phyloP scores from a whole-genome alignment of 345 rosid genomes.

The Gossypium sturtianum region DNA sequence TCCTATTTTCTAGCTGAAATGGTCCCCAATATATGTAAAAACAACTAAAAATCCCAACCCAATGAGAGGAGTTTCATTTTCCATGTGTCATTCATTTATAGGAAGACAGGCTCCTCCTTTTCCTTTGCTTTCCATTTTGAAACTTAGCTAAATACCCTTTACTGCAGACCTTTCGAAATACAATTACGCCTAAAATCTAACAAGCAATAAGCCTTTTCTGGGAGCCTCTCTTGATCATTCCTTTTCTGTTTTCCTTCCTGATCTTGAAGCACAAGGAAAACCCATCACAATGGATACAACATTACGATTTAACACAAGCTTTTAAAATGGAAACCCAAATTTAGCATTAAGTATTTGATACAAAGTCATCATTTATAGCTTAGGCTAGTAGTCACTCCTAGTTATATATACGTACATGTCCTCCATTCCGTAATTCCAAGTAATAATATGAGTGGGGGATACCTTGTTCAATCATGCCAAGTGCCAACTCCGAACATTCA shows the following conservation, averaged over 20 bases:
- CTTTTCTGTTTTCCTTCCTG: background rate
- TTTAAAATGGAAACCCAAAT: background rate
- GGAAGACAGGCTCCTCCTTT: background rate
- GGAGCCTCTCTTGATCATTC: background rate
- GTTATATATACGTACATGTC: background rate
- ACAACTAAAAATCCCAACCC: background rate
- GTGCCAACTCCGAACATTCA: constrained; percentile 7
- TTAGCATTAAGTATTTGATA: background rate
- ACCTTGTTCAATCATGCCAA: background rate
- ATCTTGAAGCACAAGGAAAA: background rate
- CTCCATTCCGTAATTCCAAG: background rate
- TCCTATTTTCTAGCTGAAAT: constrained; percentile 27
- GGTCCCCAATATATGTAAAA: constrained; percentile 22
- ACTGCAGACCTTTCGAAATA: background rate
- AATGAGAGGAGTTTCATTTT: background rate
- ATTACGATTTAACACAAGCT: background rate
- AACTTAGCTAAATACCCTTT: background rate
- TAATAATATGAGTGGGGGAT: background rate
- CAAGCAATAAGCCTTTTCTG: background rate
- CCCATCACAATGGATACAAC: background rate
- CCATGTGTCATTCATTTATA: constrained; percentile 21
- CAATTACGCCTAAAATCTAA: background rate
- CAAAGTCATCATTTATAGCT: no score
- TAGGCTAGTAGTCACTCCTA: background rate
- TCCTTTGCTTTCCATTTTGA: no score